Conservation (phyloP, 192 early-diverging fungal species). For the Coemansia sp. region DNA sequence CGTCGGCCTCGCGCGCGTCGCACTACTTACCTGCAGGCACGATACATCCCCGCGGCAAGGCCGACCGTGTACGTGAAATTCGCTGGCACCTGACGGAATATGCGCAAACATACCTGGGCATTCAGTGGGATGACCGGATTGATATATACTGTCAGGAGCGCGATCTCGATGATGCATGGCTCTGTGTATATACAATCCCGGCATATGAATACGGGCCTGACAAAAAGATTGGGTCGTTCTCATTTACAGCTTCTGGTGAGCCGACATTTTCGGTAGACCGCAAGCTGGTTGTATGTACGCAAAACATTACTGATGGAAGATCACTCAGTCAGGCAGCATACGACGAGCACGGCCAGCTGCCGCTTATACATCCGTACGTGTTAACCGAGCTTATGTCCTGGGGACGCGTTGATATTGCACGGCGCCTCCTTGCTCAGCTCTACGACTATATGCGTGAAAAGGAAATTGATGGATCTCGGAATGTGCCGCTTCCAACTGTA, state of each 20-base stretch:
- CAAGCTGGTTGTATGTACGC: constrained; percentile 31
- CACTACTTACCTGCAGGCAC: constrained; percentile 52
- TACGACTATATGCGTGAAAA: constrained; percentile 44
- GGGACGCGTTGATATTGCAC: constrained; percentile 38
- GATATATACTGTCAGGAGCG: constrained; percentile 52
- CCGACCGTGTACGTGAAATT: constrained; percentile 44
- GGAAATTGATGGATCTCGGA: constrained; percentile 17
- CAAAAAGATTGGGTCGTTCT: constrained; percentile 44
- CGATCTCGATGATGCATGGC: constrained; percentile 42
- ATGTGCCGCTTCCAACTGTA: constrained; percentile 25
- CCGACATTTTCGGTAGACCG: constrained; percentile 45
- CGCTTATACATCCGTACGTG: constrained; percentile 42
- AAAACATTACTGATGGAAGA: constrained; percentile 13
- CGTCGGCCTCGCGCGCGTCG: constrained; percentile 50
- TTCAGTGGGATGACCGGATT: constrained; percentile 48
- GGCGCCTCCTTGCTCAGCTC: constrained; percentile 29
- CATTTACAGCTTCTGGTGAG: constrained; percentile 45
- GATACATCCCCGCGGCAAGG: constrained; percentile 34
- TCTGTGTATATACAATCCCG: constrained; percentile 23
- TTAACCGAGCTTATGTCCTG: constrained; percentile 52
- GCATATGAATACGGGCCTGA: constrained; percentile 35
- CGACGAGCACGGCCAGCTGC: constrained; percentile 48
- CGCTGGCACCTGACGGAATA: constrained; percentile 52
- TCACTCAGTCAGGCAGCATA: constrained; percentile 31
- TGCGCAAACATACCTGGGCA: constrained; percentile 51